These are phyloP conservation scores for Kwoniella pini DNA, from an alignment of 768 basidiomycete species.

Conservation along the genomic window DNA sequence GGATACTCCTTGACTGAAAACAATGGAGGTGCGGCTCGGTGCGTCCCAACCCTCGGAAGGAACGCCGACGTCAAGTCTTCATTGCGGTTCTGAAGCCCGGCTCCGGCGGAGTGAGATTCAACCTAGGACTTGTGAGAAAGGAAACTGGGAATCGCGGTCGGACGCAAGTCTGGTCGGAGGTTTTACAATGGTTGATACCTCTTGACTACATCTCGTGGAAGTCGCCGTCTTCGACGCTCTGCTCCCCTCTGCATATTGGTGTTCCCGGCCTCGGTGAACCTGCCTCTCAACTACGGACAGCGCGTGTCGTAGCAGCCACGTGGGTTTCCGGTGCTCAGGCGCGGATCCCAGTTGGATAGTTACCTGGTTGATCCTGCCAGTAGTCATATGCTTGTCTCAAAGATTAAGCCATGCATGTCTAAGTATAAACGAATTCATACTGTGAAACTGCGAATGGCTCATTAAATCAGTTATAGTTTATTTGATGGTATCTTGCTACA, in stretches of 20 bases:
- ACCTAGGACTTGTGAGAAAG: constrained; percentile 59
- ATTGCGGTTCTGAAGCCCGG: constrained; percentile 52
- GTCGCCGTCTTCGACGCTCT: background rate
- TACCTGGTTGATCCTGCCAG: constrained; percentile 83
- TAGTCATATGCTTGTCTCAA: constrained; percentile 82
- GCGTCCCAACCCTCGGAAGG: constrained; percentile 13
- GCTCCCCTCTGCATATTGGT: background rate
- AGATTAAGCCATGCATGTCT: constrained; percentile 81
- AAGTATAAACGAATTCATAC: constrained; percentile 73
- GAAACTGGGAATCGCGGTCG: constrained; percentile 56
- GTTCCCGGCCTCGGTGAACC: background rate
- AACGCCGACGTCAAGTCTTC: constrained; percentile 53
- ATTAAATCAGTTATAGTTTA: constrained; percentile 82
- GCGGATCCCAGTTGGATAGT: constrained; percentile 59
- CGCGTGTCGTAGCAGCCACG: too few species aligned
- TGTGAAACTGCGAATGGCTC: constrained; percentile 80
- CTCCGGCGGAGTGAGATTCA: constrained; percentile 50
- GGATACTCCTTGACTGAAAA: constrained; percentile 54
- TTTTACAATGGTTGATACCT: background rate
- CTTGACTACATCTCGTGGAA: constrained; percentile 3
- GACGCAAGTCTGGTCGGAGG: background rate
- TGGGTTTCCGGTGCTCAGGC: constrained; percentile 14
- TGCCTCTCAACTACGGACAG: too few species aligned
- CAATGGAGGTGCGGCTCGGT: constrained; percentile 54
- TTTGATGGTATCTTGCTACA: constrained; percentile 74